phyloP scores from a whole-genome alignment of 495 filamentous ascomycete species.

The Neurospora sp. region DNA sequence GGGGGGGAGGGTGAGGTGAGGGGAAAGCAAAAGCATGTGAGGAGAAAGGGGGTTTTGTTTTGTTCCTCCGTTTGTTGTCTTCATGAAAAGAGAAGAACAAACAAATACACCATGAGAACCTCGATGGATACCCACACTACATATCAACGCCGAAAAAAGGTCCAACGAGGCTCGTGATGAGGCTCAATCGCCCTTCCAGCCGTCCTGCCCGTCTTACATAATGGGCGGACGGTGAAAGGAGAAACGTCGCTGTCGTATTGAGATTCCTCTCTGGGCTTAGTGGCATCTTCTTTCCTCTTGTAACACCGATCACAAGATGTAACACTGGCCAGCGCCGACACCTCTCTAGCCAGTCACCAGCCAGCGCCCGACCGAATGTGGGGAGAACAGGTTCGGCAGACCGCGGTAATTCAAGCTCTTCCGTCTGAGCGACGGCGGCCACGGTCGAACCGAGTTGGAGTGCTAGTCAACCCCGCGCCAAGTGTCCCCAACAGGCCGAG shows the following conservation, averaged over 20 bases:
- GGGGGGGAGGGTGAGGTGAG: too few relatives aligned
- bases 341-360: neutral
- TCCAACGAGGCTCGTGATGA: neutral
- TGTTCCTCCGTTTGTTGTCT: neutral
- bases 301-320: neutral
- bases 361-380: neutral
- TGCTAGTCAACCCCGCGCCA: neutral
- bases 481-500: neutral
- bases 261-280: neutral
- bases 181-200: neutral
- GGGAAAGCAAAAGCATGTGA: neutral
- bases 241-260: neutral
- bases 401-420: conserved; percentile 4
- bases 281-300: neutral
- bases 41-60: neutral
- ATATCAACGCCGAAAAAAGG: neutral
- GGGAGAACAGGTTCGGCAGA: conserved; percentile 5
- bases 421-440: conserved; percentile 3
- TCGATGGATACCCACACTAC: neutral
- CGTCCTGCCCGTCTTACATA: neutral
- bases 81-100: neutral
- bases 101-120: neutral
- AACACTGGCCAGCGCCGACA: neutral
- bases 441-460: neutral
- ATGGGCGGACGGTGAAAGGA: neutral